Evolutionary conservation across 805 yeast species (phyloP).

Genomic region (Candida berthetii): DNA sequence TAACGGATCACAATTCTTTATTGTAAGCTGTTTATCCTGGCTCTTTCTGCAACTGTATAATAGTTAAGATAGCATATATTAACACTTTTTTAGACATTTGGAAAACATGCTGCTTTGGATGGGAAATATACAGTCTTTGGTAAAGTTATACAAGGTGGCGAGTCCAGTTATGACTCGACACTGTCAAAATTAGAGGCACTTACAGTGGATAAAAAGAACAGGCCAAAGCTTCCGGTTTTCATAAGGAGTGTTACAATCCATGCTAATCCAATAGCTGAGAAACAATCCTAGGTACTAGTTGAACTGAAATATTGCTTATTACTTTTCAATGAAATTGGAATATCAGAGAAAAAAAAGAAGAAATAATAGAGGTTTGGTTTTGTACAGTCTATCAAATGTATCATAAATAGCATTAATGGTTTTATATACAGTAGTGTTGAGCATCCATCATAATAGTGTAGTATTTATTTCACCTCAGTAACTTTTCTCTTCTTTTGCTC

Average conservation of each 20-base stretch:
- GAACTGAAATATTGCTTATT: no score
- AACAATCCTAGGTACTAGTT: neutral
- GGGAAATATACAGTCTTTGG: conserved; percentile 71
- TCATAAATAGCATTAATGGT: neutral
- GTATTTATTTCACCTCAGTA: conserved; percentile 9
- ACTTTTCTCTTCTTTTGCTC: conserved; percentile 86
- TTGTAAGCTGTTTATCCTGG: conserved; percentile 31
- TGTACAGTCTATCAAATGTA: neutral
- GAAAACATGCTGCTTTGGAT: conserved; percentile 76
- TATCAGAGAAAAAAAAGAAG: no score
- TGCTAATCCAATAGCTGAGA: conserved; percentile 35
- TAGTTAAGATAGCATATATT: no score
- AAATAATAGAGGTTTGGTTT: neutral
- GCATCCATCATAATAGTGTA: neutral
- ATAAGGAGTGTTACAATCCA: conserved; percentile 30
- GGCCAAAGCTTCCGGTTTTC: conserved; percentile 24
- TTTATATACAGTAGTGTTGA: neutral
- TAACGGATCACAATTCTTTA: conserved; percentile 65
- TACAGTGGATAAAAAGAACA: conserved; percentile 27
- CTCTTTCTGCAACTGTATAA: no score
- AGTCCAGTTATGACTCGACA: conserved; percentile 20
- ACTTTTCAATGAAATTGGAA: no score
- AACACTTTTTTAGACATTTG: conserved; percentile 62
- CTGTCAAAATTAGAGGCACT: conserved; percentile 18
- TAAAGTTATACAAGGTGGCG: conserved; percentile 52